Percentiles rank a stretch among this genome's conserved stretches.
Conservation (phyloP, 108 stramenopile species). For the Pseudonitzschia delicatissima region DNA sequence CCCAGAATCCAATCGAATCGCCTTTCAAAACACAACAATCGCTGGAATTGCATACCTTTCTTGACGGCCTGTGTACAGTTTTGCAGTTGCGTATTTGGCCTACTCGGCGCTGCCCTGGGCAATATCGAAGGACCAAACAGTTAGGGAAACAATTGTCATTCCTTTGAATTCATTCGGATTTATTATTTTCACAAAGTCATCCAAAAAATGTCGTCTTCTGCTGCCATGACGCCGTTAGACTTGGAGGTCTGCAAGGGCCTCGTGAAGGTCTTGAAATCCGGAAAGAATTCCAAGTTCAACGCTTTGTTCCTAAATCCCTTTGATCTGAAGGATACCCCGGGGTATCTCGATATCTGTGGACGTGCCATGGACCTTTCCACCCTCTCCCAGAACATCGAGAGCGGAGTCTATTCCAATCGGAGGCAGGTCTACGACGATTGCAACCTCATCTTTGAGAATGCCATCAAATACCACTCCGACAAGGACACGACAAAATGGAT, state of each 20-base stretch:
- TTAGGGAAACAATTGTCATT: too few species aligned
- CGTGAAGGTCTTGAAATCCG: conserved; percentile 38
- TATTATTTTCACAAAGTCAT: too few species aligned
- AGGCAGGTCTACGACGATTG: conserved; percentile 48
- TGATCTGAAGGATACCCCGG: conserved; percentile 50
- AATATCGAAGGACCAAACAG: too few species aligned
- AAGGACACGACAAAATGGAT: conserved; percentile 56
- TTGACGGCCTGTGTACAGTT: too few species aligned
- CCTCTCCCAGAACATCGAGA: conserved; percentile 51
- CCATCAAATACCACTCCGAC: conserved; percentile 56
- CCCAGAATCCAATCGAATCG: too few species aligned
- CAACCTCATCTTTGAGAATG: conserved; percentile 63
- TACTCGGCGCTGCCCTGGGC: too few species aligned
- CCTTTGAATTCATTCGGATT: too few species aligned
- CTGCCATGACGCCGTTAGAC: conserved; percentile 52
- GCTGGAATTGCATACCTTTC: too few species aligned
- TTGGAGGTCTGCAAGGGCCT: conserved; percentile 47
- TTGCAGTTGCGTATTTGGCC: too few species aligned
- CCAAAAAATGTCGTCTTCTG: too few species aligned
- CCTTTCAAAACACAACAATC: too few species aligned
- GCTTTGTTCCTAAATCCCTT: conserved; percentile 74
- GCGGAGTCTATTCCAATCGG: conserved; percentile 39
- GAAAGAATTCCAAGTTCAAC: conserved; percentile 57
- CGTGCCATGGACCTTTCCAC: conserved; percentile 75
- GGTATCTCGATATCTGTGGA: conserved; percentile 49